Conservation (phyloP, 2,329 filamentous ascomycete genomes). For the Colletotrichum destructivum region DNA sequence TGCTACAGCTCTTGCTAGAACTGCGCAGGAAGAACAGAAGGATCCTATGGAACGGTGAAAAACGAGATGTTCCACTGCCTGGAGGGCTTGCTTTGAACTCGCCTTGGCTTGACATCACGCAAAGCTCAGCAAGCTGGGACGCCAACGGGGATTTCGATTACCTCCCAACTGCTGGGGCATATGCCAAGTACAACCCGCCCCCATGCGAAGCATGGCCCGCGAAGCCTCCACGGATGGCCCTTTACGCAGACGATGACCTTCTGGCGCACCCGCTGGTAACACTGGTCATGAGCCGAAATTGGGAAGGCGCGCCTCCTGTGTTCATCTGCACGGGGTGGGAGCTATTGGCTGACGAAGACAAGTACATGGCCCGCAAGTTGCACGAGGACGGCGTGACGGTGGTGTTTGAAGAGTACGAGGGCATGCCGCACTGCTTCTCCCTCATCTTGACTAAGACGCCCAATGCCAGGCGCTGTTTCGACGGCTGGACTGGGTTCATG, state of each 20-base stretch:
- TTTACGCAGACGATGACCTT: conserved; percentile 70
- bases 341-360: conserved; percentile 77
- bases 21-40: conserved; percentile 63
- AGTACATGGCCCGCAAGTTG: conserved; percentile 71
- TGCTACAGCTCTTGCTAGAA: conserved; percentile 79
- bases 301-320: conserved; percentile 75
- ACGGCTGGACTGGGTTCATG: conserved; percentile 72
- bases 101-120: conserved; percentile 81
- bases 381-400: conserved; percentile 71
- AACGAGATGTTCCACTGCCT: conserved; percentile 74
- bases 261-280: conserved; percentile 78
- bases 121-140: conserved; percentile 71
- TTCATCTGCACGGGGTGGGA: conserved; percentile 81
- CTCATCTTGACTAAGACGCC: conserved; percentile 66
- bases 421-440: conserved; percentile 85
- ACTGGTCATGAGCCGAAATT: conserved; percentile 70
- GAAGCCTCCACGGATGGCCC: conserved; percentile 64
- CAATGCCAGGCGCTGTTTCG: conserved; percentile 66
- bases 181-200: conserved; percentile 48
- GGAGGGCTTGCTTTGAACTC: conserved; percentile 75
- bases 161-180: conserved; percentile 64
- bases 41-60: conserved; percentile 73
- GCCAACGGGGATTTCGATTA: conserved; percentile 73
- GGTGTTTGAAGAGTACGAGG: conserved; percentile 80
- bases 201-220: conserved; percentile 72